Evolutionary conservation across 345 rosid genomes (phyloP).

Genomic region (sweet orange (Citrus sinensis)): DNA sequence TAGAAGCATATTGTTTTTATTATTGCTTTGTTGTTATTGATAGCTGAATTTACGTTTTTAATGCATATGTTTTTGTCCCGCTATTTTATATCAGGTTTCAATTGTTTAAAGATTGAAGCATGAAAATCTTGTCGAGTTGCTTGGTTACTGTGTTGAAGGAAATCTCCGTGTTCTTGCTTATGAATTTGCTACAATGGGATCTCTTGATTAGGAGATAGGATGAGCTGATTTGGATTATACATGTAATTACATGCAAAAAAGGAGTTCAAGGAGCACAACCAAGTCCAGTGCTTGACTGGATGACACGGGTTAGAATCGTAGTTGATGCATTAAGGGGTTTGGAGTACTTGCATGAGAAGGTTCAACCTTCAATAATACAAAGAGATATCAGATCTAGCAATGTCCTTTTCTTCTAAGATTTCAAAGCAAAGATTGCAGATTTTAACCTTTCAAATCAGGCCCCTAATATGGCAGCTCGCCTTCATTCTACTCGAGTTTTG

Average conservation of each 20-base stretch:
- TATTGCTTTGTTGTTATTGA: conserved; percentile 1
- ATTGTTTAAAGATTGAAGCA: conserved; percentile 80
- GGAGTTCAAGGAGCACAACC: conserved; percentile 99
- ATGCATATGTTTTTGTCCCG: not conserved
- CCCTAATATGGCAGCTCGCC: conserved; percentile 99
- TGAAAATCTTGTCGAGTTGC: conserved; percentile 78
- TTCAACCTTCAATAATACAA: conserved; percentile 82
- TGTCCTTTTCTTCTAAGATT: conserved; percentile 89
- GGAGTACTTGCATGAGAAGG: conserved; percentile 95
- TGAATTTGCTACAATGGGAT: conserved; percentile 99
- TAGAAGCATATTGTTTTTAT: not conserved
- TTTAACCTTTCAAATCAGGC: conserved; percentile 95
- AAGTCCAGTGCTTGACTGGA: conserved; percentile 97
- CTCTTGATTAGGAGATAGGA: conserved; percentile 18
- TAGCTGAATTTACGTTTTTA: not conserved
- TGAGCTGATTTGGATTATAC: not conserved
- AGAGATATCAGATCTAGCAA: conserved; percentile 96
- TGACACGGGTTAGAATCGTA: conserved; percentile 83
- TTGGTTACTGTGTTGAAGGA: conserved; percentile 88
- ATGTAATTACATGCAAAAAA: conserved; percentile 64
- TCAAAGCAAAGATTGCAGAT: conserved; percentile 92
- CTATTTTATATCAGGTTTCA: conserved; percentile 47
- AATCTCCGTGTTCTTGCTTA: conserved; percentile 82
- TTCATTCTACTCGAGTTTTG: conserved; percentile 95
- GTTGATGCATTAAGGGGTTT: conserved; percentile 94